Conservation (phyloP, 768 basidiomycete genomes). For the Auriscalpium microsporum region DNA sequence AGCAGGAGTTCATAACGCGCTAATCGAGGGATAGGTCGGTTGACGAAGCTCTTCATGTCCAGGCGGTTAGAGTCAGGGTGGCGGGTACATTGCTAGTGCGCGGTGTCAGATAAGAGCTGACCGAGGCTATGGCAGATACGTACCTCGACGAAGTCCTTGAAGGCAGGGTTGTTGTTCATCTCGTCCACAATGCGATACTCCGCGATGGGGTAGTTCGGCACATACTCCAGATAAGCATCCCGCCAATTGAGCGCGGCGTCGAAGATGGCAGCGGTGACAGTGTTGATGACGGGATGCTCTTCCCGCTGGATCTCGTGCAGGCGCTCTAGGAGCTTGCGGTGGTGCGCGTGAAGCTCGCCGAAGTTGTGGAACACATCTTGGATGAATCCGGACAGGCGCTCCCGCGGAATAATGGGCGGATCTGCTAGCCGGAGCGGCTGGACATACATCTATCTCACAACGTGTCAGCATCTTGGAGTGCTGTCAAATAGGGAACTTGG, state of each 20-base stretch:
- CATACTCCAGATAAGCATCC: conserved; percentile 87
- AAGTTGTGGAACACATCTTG: conserved; percentile 87
- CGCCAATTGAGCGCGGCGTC: conserved; percentile 90
- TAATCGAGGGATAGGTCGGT: conserved; percentile 84
- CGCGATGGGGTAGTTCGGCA: conserved; percentile 89
- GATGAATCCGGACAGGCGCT: conserved; percentile 69
- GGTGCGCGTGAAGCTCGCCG: conserved; percentile 64
- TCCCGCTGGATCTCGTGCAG: conserved; percentile 85
- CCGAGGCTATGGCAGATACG: conserved; percentile 16
- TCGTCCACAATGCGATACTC: conserved; percentile 84
- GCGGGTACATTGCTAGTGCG: conserved; percentile 38
- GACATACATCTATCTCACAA: conserved; percentile 60
- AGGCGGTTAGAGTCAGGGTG: conserved; percentile 73
- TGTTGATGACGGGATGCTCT: conserved; percentile 71
- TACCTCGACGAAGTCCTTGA: conserved; percentile 79
- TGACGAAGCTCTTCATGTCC: conserved; percentile 91
- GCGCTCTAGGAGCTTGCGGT: conserved; percentile 66
- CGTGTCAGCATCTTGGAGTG: too few relatives aligned
- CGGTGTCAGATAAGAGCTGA: not conserved
- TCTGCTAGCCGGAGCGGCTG: conserved; percentile 61
- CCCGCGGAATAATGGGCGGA: conserved; percentile 69
- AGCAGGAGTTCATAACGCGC: conserved; percentile 84
- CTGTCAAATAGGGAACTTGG: too few relatives aligned
- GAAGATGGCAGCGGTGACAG: conserved; percentile 75
- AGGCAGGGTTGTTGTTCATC: conserved; percentile 70